Base-by-base conservation (phyloP, 2,329 filamentous ascomycete genomes). In the Nemania bipapillata region DNA sequence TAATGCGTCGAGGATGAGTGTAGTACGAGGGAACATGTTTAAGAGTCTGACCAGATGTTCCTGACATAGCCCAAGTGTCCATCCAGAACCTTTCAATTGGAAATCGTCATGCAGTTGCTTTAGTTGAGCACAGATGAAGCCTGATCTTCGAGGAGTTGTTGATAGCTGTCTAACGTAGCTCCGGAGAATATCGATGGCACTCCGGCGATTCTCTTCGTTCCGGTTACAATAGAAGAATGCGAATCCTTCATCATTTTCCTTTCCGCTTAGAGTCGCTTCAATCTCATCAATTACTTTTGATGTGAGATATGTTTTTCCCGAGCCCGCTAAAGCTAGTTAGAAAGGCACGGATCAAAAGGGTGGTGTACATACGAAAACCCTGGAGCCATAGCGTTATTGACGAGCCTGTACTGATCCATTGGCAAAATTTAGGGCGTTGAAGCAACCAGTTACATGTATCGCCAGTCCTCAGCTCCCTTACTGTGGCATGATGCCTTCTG, bases 201-300 rank as follows among this genome's bases (percentile, higher is more conserved):
- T 11, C 17, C 57, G 55, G 22, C 66, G 62, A 28, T 52, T 2
- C 53, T 65, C 52, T 3, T 65, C 62, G 12, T 65, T 52, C 4
- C 52, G 40, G 20, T 57, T 35, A 24, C 62, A 68, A 22, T 68
- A 68, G 26, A 68, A 68, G 28, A 65, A 68, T 9, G 66, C 62
- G 2, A 65, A 65, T 0, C 66, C 52, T 28, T 68, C 55, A 6
- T 53, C 50, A 3, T 53, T 58, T 15, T 37, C 17, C 1, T 24
- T 58, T 2, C 2, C 20, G 12, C 20, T 12, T n/a, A 68, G 22
- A n/a, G 1, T 24, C 9, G 1, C 32, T 4, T 20, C 32, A 9
- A 8, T 28, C 52, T 58, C 20, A 4, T 65, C 45, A 28, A 68
- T 54, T 7, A 68, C 42, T 15, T 53, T 65, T 3, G 66, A 68